Conservation (phyloP, 2,329 filamentous ascomycete genomes). For the Fusarium setosum region DNA sequence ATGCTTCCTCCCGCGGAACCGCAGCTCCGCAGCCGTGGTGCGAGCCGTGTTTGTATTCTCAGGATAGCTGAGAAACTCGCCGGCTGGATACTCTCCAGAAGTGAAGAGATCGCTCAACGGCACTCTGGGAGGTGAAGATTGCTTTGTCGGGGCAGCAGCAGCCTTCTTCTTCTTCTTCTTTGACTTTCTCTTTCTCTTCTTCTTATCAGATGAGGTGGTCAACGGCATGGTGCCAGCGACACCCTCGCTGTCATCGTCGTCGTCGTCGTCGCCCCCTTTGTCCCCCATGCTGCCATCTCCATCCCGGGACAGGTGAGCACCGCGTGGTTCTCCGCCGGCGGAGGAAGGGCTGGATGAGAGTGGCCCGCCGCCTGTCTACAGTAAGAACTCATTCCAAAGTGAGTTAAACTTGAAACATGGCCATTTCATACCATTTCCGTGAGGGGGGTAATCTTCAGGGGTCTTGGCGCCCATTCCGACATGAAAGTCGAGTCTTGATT, state of each 20-base stretch:
- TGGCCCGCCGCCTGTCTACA: slow-evolving; percentile 28
- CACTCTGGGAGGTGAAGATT: slow-evolving; percentile 49
- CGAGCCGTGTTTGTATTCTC: slow-evolving; percentile 35
- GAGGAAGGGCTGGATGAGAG: slow-evolving; percentile 28
- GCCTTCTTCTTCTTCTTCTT: slow-evolving; percentile 44
- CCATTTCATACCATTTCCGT: slow-evolving; percentile 46
- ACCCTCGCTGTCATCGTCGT: slow-evolving; percentile 42
- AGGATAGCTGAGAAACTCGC: slow-evolving; percentile 43
- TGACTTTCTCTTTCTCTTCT: slow-evolving; percentile 42
- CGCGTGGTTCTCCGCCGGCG: slow-evolving; percentile 55
- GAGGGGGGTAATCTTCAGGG: slow-evolving; percentile 49
- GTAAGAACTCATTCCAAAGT: slow-evolving; percentile 7
- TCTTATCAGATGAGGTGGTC: slow-evolving; percentile 29
- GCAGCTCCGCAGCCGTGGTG: slow-evolving; percentile 41
- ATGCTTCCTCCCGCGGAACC: slow-evolving; percentile 34
- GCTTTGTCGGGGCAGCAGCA: slow-evolving; percentile 26
- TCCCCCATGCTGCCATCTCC: slow-evolving; percentile 54
- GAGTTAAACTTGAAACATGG: not conserved
- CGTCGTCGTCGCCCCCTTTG: slow-evolving; percentile 45
- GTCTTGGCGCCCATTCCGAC: slow-evolving; percentile 55
- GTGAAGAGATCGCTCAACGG: slow-evolving; percentile 46
- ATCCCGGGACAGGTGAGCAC: slow-evolving; percentile 53
- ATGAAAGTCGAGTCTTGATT: slow-evolving; percentile 35
- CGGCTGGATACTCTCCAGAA: slow-evolving; percentile 42
- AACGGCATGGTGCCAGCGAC: slow-evolving; percentile 35